Percentiles rank a stretch among this genome's conserved stretches.
Evolutionary conservation across 73 alveolate species (phyloP).

Genomic region (Loxodes magnus): DNA sequence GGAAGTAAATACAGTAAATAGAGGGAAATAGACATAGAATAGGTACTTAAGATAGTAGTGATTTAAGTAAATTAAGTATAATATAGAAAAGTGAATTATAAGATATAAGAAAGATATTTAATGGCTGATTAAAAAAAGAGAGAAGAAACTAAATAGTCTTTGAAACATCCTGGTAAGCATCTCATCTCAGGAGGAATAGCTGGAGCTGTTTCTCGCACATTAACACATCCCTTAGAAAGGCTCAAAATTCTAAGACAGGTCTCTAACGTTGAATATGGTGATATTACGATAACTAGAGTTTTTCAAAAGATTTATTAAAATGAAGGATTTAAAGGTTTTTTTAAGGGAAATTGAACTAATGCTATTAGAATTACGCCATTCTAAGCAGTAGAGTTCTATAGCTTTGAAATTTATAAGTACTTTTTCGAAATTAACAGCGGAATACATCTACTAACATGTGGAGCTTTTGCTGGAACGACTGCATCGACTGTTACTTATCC

Average conservation of each 20-base stretch:
- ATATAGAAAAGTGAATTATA: too few species aligned
- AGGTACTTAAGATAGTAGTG: too few species aligned
- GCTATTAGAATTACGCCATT: constrained; percentile 47
- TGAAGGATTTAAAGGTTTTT: constrained; percentile 48
- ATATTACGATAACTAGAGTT: constrained; percentile 19
- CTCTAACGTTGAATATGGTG: constrained; percentile 28
- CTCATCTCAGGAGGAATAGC: too few species aligned
- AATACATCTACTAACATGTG: constrained; percentile 37
- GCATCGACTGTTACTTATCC: constrained; percentile 51
- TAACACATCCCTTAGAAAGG: constrained; percentile 42
- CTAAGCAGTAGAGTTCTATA: constrained; percentile 51
- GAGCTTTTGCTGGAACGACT: constrained; percentile 53
- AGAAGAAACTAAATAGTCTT: too few species aligned
- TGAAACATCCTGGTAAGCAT: too few species aligned
- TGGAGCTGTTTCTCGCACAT: constrained; percentile 48
- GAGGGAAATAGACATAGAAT: too few species aligned
- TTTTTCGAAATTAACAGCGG: constrained; percentile 14
- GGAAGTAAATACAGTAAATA: too few species aligned
- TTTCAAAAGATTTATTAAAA: constrained; percentile 27
- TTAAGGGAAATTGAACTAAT: constrained; percentile 53
- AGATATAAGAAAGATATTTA: too few species aligned
- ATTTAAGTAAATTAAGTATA: too few species aligned
- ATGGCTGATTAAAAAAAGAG: too few species aligned
- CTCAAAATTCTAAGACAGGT: constrained; percentile 36
- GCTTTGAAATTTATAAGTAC: constrained; percentile 39